phyloP scores from a whole-genome alignment of 495 filamentous ascomycete species.

The Lichenothelia convexa region DNA sequence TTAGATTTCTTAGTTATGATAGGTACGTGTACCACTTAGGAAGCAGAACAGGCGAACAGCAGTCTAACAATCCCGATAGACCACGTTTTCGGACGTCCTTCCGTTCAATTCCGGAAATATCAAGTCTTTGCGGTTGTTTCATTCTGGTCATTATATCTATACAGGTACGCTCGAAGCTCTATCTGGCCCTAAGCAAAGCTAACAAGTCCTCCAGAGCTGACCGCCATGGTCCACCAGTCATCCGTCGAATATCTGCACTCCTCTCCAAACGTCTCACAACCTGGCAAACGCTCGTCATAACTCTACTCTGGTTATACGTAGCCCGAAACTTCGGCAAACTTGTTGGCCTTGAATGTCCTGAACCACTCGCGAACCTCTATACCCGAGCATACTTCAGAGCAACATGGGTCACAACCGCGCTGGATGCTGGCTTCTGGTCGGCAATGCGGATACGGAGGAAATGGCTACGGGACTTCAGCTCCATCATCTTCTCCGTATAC shows the following conservation, averaged over 20 bases:
- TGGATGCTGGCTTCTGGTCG: slow-evolving; percentile 96
- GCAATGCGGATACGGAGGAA: slow-evolving; percentile 79
- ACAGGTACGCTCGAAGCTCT: slow-evolving; percentile 43
- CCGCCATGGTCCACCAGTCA: slow-evolving; percentile 65
- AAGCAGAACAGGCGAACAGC: no score
- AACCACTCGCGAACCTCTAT: slow-evolving; percentile 89
- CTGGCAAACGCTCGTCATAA: slow-evolving; percentile 79
- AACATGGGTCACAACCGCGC: slow-evolving; percentile 86
- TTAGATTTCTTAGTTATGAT: no score
- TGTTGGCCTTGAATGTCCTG: slow-evolving; percentile 75
- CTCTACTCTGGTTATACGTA: slow-evolving; percentile 80
- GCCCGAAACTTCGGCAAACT: slow-evolving; percentile 86
- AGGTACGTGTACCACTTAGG: no score
- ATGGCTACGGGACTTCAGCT: slow-evolving; percentile 65
- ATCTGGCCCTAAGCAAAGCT: no score
- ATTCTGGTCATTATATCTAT: slow-evolving; percentile 78
- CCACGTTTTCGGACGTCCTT: slow-evolving; percentile 82
- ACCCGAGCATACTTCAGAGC: slow-evolving; percentile 88
- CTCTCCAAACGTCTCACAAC: slow-evolving; percentile 53
- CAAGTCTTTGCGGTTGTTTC: slow-evolving; percentile 81
- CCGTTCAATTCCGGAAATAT: slow-evolving; percentile 73
- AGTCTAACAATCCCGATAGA: no score
- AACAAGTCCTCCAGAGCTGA: slow-evolving; percentile 47
- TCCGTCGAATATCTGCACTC: slow-evolving; percentile 52
- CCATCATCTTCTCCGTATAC: slow-evolving; percentile 66